Evolutionary conservation across 2,329 filamentous ascomycete species (phyloP), one percentile per base, ranked within the genome.

Genomic region (Orbilia quercus): DNA sequence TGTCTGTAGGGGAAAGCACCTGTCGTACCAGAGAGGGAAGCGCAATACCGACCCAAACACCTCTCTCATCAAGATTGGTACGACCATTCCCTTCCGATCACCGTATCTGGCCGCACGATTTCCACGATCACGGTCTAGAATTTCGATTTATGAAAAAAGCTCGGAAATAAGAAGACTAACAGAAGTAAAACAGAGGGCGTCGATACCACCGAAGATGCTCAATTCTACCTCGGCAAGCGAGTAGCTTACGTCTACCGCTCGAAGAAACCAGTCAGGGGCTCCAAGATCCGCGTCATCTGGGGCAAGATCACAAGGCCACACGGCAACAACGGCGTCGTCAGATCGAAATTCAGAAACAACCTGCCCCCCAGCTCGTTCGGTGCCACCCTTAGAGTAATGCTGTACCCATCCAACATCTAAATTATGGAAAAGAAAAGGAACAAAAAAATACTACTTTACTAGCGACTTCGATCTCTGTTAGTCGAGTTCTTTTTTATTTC

Each of bases 171-270:
- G 55, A 45, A 50, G 20, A 23, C 45, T 36, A 23, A 38, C 48
- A 22, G 38, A 40, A 63, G 50, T 28, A 34, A 5, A 74, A 71
- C 23, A 75, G 94, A 99, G 88, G 94, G 94, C 84, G 95, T 98
- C 80, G 92, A 96, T 81, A 88, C 91, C 87, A 88, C 90, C 81
- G 86, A 91, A 81, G 91, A 90, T 82, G 94, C 95, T 84, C 91
- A 89, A 89, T 97, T 97, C 91, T 99, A 99, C 87, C 87, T 92
- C 79, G 95, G 95, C 85, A 99, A 99, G 91, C 93, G 93, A 86
- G 89, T 98, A 83, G 95, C 95, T 83, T 99, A 92, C 84, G 92
- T 99, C 84, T 99, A 98, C 89, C 92, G 93, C 82, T 94, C 90
- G 80, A 89, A 91, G 85, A 93, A 89, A 85, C 92, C 96, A 87